Evolutionary conservation across 495 filamentous ascomycete genomes (phyloP).

Genomic region (Penicillium tannophilum): DNA sequence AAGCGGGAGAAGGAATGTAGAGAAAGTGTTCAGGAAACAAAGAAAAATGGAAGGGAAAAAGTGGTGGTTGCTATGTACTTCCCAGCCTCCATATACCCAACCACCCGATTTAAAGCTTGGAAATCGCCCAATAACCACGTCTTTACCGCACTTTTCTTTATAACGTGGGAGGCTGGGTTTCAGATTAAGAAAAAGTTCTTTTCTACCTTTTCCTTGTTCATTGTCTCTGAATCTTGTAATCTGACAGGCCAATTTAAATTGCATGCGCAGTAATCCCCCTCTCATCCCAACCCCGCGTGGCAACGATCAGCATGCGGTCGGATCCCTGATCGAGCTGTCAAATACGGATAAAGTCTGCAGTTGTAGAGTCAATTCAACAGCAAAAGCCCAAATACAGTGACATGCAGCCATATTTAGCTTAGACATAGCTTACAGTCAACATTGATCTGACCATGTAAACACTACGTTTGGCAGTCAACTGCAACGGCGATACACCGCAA

Average conservation of each 20-base stretch:
- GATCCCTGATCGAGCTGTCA: conserved; percentile 15
- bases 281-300: conserved; percentile 18
- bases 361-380: not conserved
- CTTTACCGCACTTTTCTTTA: not conserved
- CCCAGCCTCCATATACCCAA: conserved; percentile 49
- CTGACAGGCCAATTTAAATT: conserved; percentile 14
- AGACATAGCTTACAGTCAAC: not conserved
- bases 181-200: conserved; percentile 10
- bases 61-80: conserved; percentile 16
- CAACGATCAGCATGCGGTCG: conserved; percentile 23
- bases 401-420: not conserved
- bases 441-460: not conserved
- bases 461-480: not conserved
- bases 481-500: not conserved
- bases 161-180: conserved; percentile 31
- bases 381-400: not conserved
- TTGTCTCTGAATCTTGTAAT: not conserved
- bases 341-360: not conserved
- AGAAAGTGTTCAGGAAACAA: conserved; percentile 11
- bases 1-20: conserved; percentile 13
- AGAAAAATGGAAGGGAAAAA: conserved; percentile 17
- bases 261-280: conserved; percentile 9
- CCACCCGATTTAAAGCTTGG: conserved; percentile 43
- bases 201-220: not conserved
- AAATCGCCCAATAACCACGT: not conserved